Percentiles rank a stretch among this genome's conserved stretches.
Evolutionary conservation across 441 rosid genomes (phyloP).

Genomic region (Bocquillonia castaneifolia): DNA sequence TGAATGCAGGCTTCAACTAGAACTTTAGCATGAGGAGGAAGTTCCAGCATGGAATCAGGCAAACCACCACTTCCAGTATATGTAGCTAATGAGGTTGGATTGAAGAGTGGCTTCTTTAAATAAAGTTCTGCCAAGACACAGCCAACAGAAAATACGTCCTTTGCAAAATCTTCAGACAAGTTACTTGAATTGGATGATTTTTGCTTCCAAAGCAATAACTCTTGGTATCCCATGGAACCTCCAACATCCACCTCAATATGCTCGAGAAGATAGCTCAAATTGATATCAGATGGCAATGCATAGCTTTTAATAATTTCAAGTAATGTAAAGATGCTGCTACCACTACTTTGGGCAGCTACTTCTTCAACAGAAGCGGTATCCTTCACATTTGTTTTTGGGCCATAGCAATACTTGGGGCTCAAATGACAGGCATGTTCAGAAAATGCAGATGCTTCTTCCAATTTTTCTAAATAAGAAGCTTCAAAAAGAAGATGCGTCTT

Average conservation of each 20-base stretch:
- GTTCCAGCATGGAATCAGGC: slow-evolving; percentile 60
- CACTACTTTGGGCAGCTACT: slow-evolving; percentile 19
- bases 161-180: slow-evolving; percentile 41
- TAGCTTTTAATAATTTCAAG: slow-evolving; percentile 32
- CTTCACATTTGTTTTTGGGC: slow-evolving; percentile 28
- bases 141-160: slow-evolving; percentile 79
- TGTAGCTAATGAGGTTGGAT: slow-evolving; percentile 52
- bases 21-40: slow-evolving; percentile 65
- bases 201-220: slow-evolving; percentile 69
- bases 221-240: slow-evolving; percentile 58
- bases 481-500: slow-evolving; percentile 44
- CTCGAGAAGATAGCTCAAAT: slow-evolving; percentile 64
- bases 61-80: slow-evolving; percentile 47
- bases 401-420: slow-evolving; percentile 52
- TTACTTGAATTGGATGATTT: slow-evolving; percentile 34
- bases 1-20: slow-evolving; percentile 77
- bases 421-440: slow-evolving; percentile 61
- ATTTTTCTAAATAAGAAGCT: slow-evolving; percentile 51
- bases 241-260: slow-evolving; percentile 50
- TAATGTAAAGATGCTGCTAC: slow-evolving; percentile 26
- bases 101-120: slow-evolving; percentile 71
- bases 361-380: slow-evolving; percentile 32
- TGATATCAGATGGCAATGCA: slow-evolving; percentile 38
- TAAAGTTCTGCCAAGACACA: slow-evolving; percentile 81
- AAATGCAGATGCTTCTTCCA: slow-evolving; percentile 74